Percentiles rank a stretch among this genome's conserved stretches.
These are phyloP conservation scores for Rubia yunnanensis DNA, from an alignment of 257 asterid species.

Conservation along the genomic window DNA sequence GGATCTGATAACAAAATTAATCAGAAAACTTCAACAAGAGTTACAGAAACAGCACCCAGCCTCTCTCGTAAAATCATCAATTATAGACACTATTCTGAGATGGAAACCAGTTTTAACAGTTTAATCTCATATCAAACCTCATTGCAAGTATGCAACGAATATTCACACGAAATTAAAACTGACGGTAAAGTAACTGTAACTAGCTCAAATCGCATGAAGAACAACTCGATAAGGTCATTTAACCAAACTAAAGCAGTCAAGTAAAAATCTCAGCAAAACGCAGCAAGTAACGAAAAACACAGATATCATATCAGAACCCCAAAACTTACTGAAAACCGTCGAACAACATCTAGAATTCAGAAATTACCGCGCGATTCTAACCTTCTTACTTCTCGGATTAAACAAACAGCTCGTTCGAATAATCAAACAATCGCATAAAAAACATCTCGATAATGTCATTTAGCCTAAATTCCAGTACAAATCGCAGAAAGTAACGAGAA, in stretches of 20 bases:
- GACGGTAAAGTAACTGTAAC: too few relatives aligned
- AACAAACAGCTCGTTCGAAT: too few relatives aligned
- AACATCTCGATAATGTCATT: too few relatives aligned
- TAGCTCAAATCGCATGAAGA: conserved; percentile 8
- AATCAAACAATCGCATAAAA: too few relatives aligned
- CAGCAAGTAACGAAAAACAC: background rate
- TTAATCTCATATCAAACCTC: conserved; percentile 18
- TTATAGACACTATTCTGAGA: background rate
- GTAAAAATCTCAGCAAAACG: background rate
- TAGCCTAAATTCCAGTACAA: too few relatives aligned
- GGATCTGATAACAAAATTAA: conserved; percentile 3
- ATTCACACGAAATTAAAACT: too few relatives aligned
- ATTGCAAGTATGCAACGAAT: background rate
- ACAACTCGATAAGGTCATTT: background rate
- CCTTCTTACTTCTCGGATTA: too few relatives aligned
- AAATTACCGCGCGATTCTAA: background rate
- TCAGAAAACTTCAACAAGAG: background rate
- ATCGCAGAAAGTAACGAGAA: too few relatives aligned
- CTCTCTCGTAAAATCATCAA: background rate
- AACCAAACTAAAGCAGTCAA: background rate
- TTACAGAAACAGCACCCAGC: background rate
- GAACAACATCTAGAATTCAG: background rate
- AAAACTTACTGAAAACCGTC: background rate
- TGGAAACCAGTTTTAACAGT: background rate
- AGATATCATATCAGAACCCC: background rate